Conservation (phyloP, 1,139 yeast species). For the Suhomyces yuchorum region DNA sequence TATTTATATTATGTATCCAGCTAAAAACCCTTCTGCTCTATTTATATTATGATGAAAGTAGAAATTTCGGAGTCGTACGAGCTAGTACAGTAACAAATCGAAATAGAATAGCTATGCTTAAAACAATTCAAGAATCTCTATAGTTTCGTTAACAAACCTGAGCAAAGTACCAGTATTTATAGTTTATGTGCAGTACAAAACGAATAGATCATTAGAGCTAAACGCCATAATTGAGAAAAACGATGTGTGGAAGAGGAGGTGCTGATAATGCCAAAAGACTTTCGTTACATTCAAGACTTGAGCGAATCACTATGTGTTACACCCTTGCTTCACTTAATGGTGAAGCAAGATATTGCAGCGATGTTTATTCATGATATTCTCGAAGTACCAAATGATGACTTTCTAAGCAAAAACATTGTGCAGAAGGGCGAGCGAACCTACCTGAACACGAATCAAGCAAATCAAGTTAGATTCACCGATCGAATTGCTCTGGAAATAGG, state of each 20-base stretch:
- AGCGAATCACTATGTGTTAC: slow-evolving; percentile 29
- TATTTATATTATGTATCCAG: too few species aligned
- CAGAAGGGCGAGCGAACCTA: background rate
- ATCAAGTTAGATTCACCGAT: background rate
- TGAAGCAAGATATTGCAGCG: slow-evolving; percentile 32
- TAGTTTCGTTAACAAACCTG: too few species aligned
- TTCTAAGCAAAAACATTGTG: background rate
- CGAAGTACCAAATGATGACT: slow-evolving; percentile 13
- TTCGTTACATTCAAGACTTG: slow-evolving; percentile 21
- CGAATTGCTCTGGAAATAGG: background rate
- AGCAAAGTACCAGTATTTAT: too few species aligned
- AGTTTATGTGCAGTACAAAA: background rate
- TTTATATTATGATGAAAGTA: too few species aligned
- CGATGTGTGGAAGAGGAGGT: background rate
- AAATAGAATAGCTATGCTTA: too few species aligned
- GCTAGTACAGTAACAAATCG: too few species aligned
- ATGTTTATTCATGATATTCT: slow-evolving; percentile 16
- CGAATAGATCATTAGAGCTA: background rate
- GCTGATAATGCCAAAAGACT: slow-evolving; percentile 2
- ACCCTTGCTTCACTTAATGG: slow-evolving; percentile 34
- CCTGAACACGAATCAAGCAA: background rate
- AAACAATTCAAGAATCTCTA: too few species aligned
- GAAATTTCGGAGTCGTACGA: too few species aligned
- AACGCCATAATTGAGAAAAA: background rate
- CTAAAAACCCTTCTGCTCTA: too few species aligned